Base-by-base conservation (phyloP, 768 basidiomycete species). In the Psilocybe tampanensis region DNA sequence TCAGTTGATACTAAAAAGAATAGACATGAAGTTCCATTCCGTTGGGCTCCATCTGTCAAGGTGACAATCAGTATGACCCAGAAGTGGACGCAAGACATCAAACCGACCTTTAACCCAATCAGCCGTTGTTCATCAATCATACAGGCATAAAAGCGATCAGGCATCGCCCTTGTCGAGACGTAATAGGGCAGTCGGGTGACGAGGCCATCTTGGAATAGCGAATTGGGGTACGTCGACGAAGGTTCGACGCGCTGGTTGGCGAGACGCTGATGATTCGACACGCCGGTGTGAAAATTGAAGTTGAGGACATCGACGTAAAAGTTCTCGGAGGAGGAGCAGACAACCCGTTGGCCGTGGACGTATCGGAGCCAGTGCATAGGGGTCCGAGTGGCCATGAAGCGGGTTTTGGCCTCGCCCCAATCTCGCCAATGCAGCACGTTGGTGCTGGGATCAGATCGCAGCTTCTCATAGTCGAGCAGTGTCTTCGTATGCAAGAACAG, bases 41-140 rank as follows among this genome's bases (percentile, higher is more conserved):
- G 9, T 22, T 8, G n/a, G 18, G 33, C 32, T 52, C 23, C 50
- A 52, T 52, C 50, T 52, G 42, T 12, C 4, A 41, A n/a, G 33
- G 18, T 18, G 6, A 39, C 34, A 52, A 17, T 39, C 2, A 52
- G 21, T 2, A 52, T 26, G 21, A 41, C 23, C 41, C 9, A 22
- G 7, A 23, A 18, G 18, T 9, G 0, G 3, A 1, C 8, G 5
- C 8, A 18, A 45, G 6, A 44, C 19, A 15, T 13, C 12, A n/a
- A 19, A 44, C 34, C 55, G 17, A 60, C 53, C 12, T 62, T 58
- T 22, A 64, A 39, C 15, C 60, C 61, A 24, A 62, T 43, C 17
- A 65, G 29, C 22, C 59, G 34, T 36, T 65, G 59, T 22, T 60
- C 54, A 23, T 65, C 61, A 50, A 65, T 60, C 61, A 62, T 65